phyloP scores from a whole-genome alignment of 106 monocot species.

The Dioscorea dumetorum region DNA sequence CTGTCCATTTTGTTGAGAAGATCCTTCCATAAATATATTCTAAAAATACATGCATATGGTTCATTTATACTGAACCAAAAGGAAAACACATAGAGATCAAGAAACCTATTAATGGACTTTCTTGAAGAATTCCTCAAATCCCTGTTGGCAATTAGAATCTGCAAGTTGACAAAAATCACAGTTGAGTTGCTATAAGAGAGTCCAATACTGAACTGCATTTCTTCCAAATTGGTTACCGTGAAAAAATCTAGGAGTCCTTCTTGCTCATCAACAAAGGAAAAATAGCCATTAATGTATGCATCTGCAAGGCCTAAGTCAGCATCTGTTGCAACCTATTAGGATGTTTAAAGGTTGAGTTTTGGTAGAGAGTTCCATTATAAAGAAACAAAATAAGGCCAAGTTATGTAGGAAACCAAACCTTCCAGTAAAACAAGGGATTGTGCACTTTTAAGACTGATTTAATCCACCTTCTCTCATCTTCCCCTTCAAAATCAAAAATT shows the following conservation, averaged over 20 bases:
- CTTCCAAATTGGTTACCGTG: slow-evolving; percentile 26
- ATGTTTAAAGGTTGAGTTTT: neutral
- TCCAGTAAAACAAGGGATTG: slow-evolving; percentile 88
- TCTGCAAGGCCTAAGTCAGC: slow-evolving; percentile 98
- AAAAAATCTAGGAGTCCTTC: slow-evolving; percentile 83
- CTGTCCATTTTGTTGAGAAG: slow-evolving; percentile 20
- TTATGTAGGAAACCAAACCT: slow-evolving; percentile 32
- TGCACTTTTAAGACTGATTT: slow-evolving; percentile 76
- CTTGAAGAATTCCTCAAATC: slow-evolving; percentile 41
- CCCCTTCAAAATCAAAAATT: slow-evolving; percentile 61
- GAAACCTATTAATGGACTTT: slow-evolving; percentile 8
- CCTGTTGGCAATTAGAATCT: slow-evolving; percentile 91
- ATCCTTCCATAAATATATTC: neutral
- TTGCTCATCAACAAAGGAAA: slow-evolving; percentile 73
- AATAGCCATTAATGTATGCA: slow-evolving; percentile 86
- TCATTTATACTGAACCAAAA: neutral
- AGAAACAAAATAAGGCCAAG: neutral
- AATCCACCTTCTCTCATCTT: slow-evolving; percentile 17
- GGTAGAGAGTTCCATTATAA: neutral
- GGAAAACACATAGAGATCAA: neutral
- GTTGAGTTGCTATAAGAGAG: neutral
- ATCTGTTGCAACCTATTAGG: slow-evolving; percentile 73
- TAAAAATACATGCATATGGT: neutral
- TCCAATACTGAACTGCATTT: neutral
- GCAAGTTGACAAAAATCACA: slow-evolving; percentile 5